Evolutionary conservation across 768 basidiomycete species (phyloP).

Genomic region (Pisolithus marmoratus): DNA sequence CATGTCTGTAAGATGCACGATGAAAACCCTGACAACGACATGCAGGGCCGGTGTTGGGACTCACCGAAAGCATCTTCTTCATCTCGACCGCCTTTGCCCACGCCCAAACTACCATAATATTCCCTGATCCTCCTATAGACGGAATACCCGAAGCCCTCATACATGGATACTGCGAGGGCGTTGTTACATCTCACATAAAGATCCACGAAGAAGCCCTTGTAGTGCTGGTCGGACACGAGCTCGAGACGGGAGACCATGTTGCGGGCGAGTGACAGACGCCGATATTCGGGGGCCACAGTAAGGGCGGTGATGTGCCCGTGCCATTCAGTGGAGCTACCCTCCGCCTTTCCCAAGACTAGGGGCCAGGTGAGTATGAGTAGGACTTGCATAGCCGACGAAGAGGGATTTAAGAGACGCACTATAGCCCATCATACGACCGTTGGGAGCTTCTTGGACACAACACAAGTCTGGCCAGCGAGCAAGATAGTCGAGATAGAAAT

Average conservation of each 20-base stretch:
- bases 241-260: conserved; percentile 87
- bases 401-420: conserved; percentile 44
- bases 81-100: conserved; percentile 70
- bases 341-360: conserved; percentile 90
- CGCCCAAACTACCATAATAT: conserved; percentile 77
- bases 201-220: conserved; percentile 89
- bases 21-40: not conserved
- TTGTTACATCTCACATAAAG: conserved; percentile 93
- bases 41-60: conserved; percentile 24
- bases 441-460: conserved; percentile 74
- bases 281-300: conserved; percentile 90
- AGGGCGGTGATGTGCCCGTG: conserved; percentile 95
- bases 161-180: conserved; percentile 79
- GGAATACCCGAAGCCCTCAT: conserved; percentile 89
- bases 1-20: conserved; percentile 41
- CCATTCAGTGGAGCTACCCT: conserved; percentile 70
- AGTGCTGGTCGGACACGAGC: conserved; percentile 71
- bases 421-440: conserved; percentile 87
- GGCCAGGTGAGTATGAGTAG: not conserved
- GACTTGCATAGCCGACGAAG: conserved; percentile 4
- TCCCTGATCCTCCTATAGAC: conserved; percentile 87
- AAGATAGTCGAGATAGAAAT: conserved; percentile 86
- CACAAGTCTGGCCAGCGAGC: conserved; percentile 91
- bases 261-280: conserved; percentile 79
- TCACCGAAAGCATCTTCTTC: conserved; percentile 90